phyloP scores from a whole-genome alignment of 2,329 filamentous ascomycete species.

The Mycocentrospora acerina region DNA sequence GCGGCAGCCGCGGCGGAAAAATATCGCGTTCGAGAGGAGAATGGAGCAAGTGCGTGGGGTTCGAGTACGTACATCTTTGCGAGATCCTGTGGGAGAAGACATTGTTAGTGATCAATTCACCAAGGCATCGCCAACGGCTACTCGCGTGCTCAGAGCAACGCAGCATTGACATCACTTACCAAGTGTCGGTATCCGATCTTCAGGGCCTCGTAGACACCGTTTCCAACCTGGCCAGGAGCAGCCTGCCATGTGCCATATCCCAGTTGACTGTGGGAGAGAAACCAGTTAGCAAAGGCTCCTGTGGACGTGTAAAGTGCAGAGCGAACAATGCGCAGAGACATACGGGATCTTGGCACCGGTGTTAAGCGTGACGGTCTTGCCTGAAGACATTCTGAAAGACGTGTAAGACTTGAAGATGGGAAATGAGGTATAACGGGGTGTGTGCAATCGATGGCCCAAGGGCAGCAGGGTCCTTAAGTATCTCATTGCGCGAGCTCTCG shows the following conservation, averaged over 20 bases:
- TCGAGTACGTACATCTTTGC: constrained; percentile 30
- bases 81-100: constrained; percentile 39
- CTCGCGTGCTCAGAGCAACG: not conserved
- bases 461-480: constrained; percentile 18
- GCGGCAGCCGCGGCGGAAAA: constrained; percentile 1
- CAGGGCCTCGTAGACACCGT: constrained; percentile 44
- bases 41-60: constrained; percentile 1
- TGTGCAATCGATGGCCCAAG: constrained; percentile 1
- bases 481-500: constrained; percentile 6
- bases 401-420: constrained; percentile 1
- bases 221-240: constrained; percentile 40
- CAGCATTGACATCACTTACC: constrained; percentile 19
- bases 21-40: not conserved
- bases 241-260: constrained; percentile 41
- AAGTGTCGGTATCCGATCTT: constrained; percentile 39
- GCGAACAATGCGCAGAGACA: constrained; percentile 40
- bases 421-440: constrained; percentile 1
- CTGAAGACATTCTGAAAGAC: constrained; percentile 33
- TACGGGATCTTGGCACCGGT: constrained; percentile 50
- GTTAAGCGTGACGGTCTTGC: constrained; percentile 38
- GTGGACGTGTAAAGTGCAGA: not conserved
- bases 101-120: constrained; percentile 1
- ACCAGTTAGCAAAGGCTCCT: constrained; percentile 5
- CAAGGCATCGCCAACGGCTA: not conserved
- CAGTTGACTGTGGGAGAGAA: constrained; percentile 56